Evolutionary conservation across 2,329 filamentous ascomycete species (phyloP), one percentile per base, ranked within the genome.

Genomic region (Fusarium tanahbumbuense): DNA sequence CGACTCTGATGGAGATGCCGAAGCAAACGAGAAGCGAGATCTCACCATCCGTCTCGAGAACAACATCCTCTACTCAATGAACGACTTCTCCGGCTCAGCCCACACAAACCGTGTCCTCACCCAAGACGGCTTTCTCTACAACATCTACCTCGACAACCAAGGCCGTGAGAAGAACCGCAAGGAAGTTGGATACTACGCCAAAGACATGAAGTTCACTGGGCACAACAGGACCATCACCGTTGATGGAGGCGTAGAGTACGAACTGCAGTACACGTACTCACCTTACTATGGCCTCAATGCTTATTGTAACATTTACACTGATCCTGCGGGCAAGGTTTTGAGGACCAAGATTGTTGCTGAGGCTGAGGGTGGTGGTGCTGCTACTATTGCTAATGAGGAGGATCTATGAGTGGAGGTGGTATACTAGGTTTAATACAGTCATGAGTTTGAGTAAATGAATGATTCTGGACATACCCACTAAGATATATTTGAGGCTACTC

Each of bases 31-130:
- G 10, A 67, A 67, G 34, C 23, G 64, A 34, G 64, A 67, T 53
- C 64, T 67, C 12, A 67, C 49, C 13, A 22, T 60, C 8, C 64
- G 64, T 16, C 40, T 67, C 1, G 64, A 67, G 5, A 62, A 67
- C 28, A 67, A 67, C 30, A 67, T 67, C 2, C 64, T 67, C 11
- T 67, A 67, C 49, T 67, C 64, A 2, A 65, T 67, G 41, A 67
- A 67, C 56, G 56, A 67, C 18, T 67, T 67, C 18, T 67, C 64
- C 13, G 64, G 64, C 6, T 67, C 64, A 8, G 58, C 45, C 42
- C 52, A 67, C 50, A 67, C 56, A 23, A 67, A 67, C 32, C 62
- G 64, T 1, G 62, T 67, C 3, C 32, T 67, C 10, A 67, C 64
- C n/a, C 62, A 67, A 44, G 64, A 67, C 13, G 64, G 64, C 5